Evolutionary conservation across 2,329 filamentous ascomycete species (phyloP).

Genomic region (Boeremia lycopersici): DNA sequence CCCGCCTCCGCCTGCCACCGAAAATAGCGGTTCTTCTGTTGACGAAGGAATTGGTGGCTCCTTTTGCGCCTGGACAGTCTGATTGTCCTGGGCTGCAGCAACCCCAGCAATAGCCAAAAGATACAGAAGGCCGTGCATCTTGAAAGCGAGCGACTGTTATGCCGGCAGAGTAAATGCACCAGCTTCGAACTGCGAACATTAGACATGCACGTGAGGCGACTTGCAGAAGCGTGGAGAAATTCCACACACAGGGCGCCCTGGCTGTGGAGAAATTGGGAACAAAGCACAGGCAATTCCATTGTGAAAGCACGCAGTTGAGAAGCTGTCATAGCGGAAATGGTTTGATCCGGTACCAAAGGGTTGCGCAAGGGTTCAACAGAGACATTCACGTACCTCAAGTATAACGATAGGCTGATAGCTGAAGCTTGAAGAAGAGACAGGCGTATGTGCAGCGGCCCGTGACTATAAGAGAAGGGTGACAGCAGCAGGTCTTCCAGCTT

Average conservation of each 20-base stretch:
- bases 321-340: conserved; percentile 2
- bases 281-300: neutral
- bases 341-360: neutral
- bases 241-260: conserved; percentile 15
- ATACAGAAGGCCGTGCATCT: conserved; percentile 36
- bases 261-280: neutral
- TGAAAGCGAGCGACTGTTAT: conserved; percentile 38
- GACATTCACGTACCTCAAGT: conserved; percentile 36
- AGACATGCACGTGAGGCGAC: conserved; percentile 27
- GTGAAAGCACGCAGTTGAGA: neutral
- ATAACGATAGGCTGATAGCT: conserved; percentile 33
- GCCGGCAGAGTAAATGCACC: conserved; percentile 32
- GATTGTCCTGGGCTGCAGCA: conserved; percentile 28
- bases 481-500: conserved; percentile 28
- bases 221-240: conserved; percentile 4
- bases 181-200: conserved; percentile 6
- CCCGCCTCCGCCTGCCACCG: conserved; percentile 1
- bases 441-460: conserved; percentile 25
- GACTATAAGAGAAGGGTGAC: conserved; percentile 35
- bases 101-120: conserved; percentile 31
- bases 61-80: conserved; percentile 13
- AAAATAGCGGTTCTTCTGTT: neutral
- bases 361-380: conserved; percentile 11
- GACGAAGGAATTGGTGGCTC: conserved; percentile 3
- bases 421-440: conserved; percentile 24